Base-by-base conservation (phyloP, 345 rosid genomes). In the Melastoma malabathricum region DNA sequence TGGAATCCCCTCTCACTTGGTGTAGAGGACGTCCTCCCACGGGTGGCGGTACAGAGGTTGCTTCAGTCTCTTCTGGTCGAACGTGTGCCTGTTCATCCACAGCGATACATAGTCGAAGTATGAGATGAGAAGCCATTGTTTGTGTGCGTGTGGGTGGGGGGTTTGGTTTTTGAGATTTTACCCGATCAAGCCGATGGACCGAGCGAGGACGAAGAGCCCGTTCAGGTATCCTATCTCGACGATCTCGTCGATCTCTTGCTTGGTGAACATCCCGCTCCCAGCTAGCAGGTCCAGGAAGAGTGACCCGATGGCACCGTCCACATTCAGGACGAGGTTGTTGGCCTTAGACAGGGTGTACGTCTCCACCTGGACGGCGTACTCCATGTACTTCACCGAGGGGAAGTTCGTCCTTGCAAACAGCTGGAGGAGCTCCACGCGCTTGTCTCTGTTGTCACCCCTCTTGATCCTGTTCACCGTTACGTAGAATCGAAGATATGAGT, bases 1-100 rank as follows among this genome's bases (percentile, higher is more conserved):
- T n/a, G n/a, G n/a, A n/a, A n/a, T n/a, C n/a, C n/a, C n/a, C n/a
- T n/a, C n/a, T 83, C 68, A 92, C 89, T 87, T 92, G 76, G 95
- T 82, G 79, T 87, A 92, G 68, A 92, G 83, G 54, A 87, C 96
- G 66, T 92, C 98, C 66, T 87, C 98, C 98, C 96, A 87, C 15
- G 97, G 97, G 65, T 87, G 95, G 52, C 97, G 81, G 70, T 82
- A 92, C 19, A 87, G 77, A 43, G 98, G 97, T 67, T 87, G 95
- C 68, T 92, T 92, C 86, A 92, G 44, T 64, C 96, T 79, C 95
- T 87, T 87, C 74, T 87, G 95, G 63, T 92, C 96, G 10, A 92
- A 92, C 6, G 95, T 82, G 59, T 92, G 98, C 75, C 96, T n/a
- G n/a, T n/a, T n/a, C n/a, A n/a, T n/a, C n/a, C n/a, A n/a, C n/a